Evolutionary conservation across 192 early-diverging fungal species (phyloP), one percentile per base, ranked within the genome.

Genomic region (Linnemannia zychae): DNA sequence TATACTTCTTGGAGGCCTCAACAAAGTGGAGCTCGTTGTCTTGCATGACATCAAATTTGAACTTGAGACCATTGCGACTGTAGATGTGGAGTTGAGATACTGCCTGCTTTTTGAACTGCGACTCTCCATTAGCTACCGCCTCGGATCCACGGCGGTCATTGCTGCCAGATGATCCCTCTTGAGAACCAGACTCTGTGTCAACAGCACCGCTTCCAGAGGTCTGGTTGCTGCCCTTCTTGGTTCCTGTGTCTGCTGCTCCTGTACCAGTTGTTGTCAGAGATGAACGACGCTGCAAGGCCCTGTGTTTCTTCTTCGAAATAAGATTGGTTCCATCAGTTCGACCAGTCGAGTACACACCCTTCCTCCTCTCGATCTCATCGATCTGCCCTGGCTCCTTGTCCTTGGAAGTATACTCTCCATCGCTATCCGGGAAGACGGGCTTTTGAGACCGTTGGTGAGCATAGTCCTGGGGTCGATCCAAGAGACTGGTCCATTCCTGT

Each of bases 11-110:
- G 68, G 83, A 85, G 0, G 83, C 83, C n/a, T 85, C 83, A 4
- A 85, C 83, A 65, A 85, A 85, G 37, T 85, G 83, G 33, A 85
- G 77, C 24, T 85, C 83, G 24, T 85, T 85, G 70, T 85, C 83
- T 31, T 76, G 73, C 83, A 85, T 85, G 4, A 85, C 83, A 76
- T 85, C 83, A 79, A 85, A 85, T 70, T 85, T 85, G 77, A 85
- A 85, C 78, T 85, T 85, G 77, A 85, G 83, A 47, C 83, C 83
- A 22, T 85, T 85, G 9, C 78, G 77, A 46, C 83, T 85, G 36
- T 85, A 85, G 52, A 85, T 85, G 70, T 85, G 83, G 0, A 85
- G 60, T 34, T 85, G 83, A 34, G 48, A 33, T 4, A 79, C 65
- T 11, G 83, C 83, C 34, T 72, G 74, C 48, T 85, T 85, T 65